Base-by-base conservation (phyloP, 805 yeast genomes). In the Suhomyces faveliae region DNA sequence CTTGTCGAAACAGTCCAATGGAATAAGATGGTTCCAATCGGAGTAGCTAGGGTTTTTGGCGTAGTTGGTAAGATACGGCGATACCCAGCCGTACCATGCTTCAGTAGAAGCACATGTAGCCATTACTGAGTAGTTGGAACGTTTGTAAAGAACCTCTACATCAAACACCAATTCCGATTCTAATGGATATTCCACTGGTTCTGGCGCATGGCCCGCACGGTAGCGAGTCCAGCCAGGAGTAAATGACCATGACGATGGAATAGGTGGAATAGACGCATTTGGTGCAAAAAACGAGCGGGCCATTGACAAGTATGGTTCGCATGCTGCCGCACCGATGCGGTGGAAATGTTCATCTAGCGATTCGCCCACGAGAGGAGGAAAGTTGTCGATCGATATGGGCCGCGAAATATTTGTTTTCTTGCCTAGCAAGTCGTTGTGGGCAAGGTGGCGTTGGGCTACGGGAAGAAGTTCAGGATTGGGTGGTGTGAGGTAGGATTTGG, bases 11-110 rank as follows among this genome's bases (percentile, higher is more conserved):
- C 83, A 72, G 51, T 87, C 81, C 62, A 92, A 61, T 0, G 98
- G 97, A 0, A 95, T 81, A 46, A 95, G 66, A 56, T 89, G 96
- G 24, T 84, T 77, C 60, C 62, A 70, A 47, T 70, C 67, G 22
- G 56, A 39, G 37, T 52, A 45, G 15, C 68, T 59, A 2, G 63
- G 56, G 5, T 71, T 68, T 2, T 49, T 35, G 2, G 81, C 67
- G 42, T 80, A 82, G 2, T 78, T 79, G 1, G 86, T 75, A 17
- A 94, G 63, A 61, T 77, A 83, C 0, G 99, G 99, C 0, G 96
- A 89, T 7, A 89, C 83, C 99, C 99, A 94, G 0, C 84, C 83
- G 60, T 91, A 94, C 96, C 97, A 90, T 0, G 96, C 96, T 8
- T 76, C 71, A 0, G 74, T 62, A 0, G 96, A 82, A 1, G 77